Percentiles rank a stretch among this genome's conserved stretches.
Evolutionary conservation across 208 protist genomes (phyloP).

Genomic region (Wallacemonas sp.): DNA sequence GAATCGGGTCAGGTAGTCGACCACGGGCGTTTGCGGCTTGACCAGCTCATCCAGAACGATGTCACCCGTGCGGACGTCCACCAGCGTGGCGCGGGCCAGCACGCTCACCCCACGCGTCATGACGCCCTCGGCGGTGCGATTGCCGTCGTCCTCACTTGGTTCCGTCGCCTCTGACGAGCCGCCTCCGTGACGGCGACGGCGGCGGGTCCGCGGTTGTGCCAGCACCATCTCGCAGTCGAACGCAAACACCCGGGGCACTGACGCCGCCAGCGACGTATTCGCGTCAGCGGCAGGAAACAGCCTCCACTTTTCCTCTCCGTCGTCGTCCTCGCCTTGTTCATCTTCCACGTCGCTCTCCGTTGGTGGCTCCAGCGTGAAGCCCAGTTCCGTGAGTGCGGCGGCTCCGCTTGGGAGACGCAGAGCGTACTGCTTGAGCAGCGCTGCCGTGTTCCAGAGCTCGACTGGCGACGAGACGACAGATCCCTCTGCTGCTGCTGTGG

Average conservation of each 20-base stretch:
- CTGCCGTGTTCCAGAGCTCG: slow-evolving; percentile 36
- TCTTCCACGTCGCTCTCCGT: not conserved
- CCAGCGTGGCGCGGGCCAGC: slow-evolving; percentile 82
- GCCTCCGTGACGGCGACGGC: slow-evolving; percentile 4
- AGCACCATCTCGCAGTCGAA: slow-evolving; percentile 95
- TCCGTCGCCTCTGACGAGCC: not conserved
- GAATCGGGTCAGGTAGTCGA: slow-evolving; percentile 91
- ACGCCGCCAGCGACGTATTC: not conserved
- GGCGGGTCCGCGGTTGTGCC: slow-evolving; percentile 12
- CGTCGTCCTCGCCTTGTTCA: not conserved
- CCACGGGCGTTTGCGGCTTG: slow-evolving; percentile 65
- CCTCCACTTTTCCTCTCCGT: not conserved
- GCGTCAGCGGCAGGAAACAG: not conserved
- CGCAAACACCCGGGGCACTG: slow-evolving; percentile 44
- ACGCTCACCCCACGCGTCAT: slow-evolving; percentile 36
- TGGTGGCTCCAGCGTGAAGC: slow-evolving; percentile 43
- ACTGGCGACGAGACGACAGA: not conserved
- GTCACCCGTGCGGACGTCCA: slow-evolving; percentile 57
- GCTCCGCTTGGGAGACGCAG: slow-evolving; percentile 47
- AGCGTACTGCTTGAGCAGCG: slow-evolving; percentile 42
- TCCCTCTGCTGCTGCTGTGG: not conserved
- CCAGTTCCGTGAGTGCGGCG: slow-evolving; percentile 38
- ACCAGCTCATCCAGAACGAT: slow-evolving; percentile 90
- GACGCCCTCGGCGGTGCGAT: not conserved
- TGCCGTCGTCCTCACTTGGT: not conserved